Conservation (phyloP, 371 early-diverging fungal species). For the Umbelopsis sp. region DNA sequence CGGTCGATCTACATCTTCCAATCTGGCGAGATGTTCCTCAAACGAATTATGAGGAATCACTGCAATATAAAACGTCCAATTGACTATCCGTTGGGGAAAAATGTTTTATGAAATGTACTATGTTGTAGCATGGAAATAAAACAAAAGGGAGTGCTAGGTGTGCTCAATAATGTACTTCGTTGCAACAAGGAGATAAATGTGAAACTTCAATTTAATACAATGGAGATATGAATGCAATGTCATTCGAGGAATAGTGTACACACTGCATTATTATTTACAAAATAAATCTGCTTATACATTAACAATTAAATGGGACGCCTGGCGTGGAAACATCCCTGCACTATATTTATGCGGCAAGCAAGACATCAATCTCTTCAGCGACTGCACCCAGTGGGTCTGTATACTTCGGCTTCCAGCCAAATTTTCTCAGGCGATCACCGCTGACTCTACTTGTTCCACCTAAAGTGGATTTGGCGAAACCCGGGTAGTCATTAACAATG, state of each 20-base stretch:
- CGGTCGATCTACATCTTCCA: conserved; percentile 35
- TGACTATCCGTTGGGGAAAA: background rate
- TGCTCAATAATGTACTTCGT: too few relatives aligned
- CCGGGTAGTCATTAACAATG: background rate
- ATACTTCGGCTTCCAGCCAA: background rate
- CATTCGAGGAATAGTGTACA: too few relatives aligned
- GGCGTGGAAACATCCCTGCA: too few relatives aligned
- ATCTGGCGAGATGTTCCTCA: conserved; percentile 32
- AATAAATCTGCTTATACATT: too few relatives aligned
- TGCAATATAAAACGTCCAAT: conserved; percentile 24
- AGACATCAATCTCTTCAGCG: background rate
- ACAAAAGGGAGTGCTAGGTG: too few relatives aligned
- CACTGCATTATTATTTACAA: too few relatives aligned
- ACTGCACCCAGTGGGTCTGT: background rate
- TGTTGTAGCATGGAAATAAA: background rate
- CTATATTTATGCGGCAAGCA: background rate
- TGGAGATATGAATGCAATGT: too few relatives aligned
- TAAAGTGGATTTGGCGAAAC: background rate
- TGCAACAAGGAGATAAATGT: too few relatives aligned
- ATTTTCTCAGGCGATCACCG: background rate
- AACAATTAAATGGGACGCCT: too few relatives aligned
- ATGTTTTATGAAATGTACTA: background rate
- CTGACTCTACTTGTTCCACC: background rate
- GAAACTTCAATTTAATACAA: too few relatives aligned
- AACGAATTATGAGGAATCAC: conserved; percentile 25